Percentiles rank a stretch among this genome's conserved stretches.
Conservation (phyloP, 192 early-diverging fungal species). For the Phlyctochytrium bullatum region DNA sequence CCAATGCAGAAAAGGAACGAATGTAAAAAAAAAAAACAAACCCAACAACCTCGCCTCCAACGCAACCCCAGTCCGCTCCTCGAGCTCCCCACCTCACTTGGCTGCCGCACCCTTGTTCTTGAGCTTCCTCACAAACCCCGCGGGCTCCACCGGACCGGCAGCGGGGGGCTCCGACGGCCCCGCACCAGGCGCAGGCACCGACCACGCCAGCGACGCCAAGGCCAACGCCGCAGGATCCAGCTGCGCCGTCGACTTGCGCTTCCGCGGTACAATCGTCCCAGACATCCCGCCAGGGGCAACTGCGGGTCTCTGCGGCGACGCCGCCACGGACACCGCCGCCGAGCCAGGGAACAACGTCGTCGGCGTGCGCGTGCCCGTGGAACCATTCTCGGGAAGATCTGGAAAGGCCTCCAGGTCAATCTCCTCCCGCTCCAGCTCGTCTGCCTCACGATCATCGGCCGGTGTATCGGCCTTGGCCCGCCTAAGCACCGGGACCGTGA, state of each 20-base stretch:
- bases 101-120: neutral
- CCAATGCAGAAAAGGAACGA: neutral
- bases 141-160: neutral
- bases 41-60: neutral
- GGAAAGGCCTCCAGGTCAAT: neutral
- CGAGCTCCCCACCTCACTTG: neutral
- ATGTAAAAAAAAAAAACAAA: neutral
- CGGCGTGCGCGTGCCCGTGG: neutral
- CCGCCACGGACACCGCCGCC: neutral
- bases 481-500: too few species aligned
- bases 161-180: neutral
- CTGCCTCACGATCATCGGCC: neutral
- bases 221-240: neutral
- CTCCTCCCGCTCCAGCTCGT: neutral
- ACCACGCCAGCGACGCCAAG: too few species aligned
- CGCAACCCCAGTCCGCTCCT: neutral
- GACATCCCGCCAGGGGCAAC: neutral
- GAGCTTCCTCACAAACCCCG: neutral
- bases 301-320: neutral
- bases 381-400: neutral
- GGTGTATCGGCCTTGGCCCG: too few species aligned
- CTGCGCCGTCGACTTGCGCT: neutral
- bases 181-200: neutral
- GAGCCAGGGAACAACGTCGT: too few species aligned
- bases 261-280: neutral